These are phyloP conservation scores for Fusarium sp. DNA, from an alignment of 2,329 filamentous ascomycete genomes.

Conservation along the genomic window DNA sequence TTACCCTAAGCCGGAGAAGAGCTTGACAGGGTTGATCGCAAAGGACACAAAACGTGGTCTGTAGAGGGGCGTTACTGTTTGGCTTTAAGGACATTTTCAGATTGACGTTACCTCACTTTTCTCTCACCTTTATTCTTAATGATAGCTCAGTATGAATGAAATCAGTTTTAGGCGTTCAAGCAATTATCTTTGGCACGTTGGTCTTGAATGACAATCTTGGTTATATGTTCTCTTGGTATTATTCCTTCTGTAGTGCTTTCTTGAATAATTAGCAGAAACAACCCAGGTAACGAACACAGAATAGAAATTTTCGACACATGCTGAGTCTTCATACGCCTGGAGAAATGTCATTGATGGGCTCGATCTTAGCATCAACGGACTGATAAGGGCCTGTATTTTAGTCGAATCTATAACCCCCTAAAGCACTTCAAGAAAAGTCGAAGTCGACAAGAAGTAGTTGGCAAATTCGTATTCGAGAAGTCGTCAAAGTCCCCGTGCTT, in stretches of 20 bases:
- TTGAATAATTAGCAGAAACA: not conserved
- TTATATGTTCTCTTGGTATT: too few relatives aligned
- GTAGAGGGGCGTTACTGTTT: slow-evolving; percentile 15
- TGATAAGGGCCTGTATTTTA: not conserved
- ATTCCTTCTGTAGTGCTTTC: not conserved
- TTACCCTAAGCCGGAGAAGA: slow-evolving; percentile 61
- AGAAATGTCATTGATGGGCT: not conserved
- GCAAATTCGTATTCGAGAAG: not conserved
- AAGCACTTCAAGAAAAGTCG: not conserved
- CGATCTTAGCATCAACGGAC: not conserved
- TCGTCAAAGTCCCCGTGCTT: not conserved
- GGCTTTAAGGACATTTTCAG: slow-evolving; percentile 16
- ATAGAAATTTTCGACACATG: not conserved
- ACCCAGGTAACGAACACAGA: too few relatives aligned
- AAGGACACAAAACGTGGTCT: slow-evolving; percentile 71
- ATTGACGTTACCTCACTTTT: slow-evolving; percentile 17
- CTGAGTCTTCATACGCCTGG: not conserved
- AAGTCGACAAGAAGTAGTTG: not conserved
- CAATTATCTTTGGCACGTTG: not conserved
- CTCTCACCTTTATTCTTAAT: slow-evolving; percentile 33
- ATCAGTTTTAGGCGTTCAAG: slow-evolving; percentile 31
- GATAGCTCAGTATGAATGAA: slow-evolving; percentile 30
- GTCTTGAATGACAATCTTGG: not conserved
- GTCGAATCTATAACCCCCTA: not conserved
- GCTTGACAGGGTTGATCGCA: slow-evolving; percentile 62